Conservation (phyloP, 192 early-diverging fungal species). For the Martensiomyces pterosporus region DNA sequence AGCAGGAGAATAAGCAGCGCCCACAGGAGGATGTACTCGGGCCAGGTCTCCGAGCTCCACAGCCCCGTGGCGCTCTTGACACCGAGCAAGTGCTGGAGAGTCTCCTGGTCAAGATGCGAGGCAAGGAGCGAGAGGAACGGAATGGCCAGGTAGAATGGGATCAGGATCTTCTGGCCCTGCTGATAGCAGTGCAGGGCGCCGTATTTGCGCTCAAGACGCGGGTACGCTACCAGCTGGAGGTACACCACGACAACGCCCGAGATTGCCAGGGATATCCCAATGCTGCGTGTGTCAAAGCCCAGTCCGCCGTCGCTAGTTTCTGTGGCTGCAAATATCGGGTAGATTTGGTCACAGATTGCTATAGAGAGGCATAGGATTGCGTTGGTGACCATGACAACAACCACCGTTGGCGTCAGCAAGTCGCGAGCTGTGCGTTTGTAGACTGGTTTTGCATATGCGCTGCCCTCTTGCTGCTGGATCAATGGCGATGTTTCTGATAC, state of each 20-base stretch:
- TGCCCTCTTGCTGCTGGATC: too few relatives aligned
- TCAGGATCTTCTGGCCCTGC: slow-evolving; percentile 13
- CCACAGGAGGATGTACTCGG: slow-evolving; percentile 9
- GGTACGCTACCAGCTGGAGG: slow-evolving; percentile 51
- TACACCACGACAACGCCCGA: slow-evolving; percentile 44
- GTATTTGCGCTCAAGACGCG: slow-evolving; percentile 37
- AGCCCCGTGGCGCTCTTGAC: not conserved
- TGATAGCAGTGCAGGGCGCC: slow-evolving; percentile 49
- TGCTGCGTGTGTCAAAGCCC: slow-evolving; percentile 47
- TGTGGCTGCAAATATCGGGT: slow-evolving; percentile 47
- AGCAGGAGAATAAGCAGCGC: slow-evolving; percentile 6
- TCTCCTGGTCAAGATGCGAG: not conserved
- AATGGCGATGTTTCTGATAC: not conserved
- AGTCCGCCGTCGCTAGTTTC: slow-evolving; percentile 46
- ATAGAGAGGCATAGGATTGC: slow-evolving; percentile 12
- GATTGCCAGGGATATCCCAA: slow-evolving; percentile 50
- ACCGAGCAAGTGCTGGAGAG: too few relatives aligned
- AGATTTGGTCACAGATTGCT: slow-evolving; percentile 24
- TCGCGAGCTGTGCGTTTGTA: slow-evolving; percentile 7
- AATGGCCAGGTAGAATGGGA: slow-evolving; percentile 7
- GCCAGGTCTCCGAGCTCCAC: not conserved
- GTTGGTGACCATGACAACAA: slow-evolving; percentile 23
- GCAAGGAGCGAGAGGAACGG: slow-evolving; percentile 18
- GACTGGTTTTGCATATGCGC: not conserved
- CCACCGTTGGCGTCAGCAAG: slow-evolving; percentile 31